A percentile compares a stretch with the other conserved stretches of the same genome.
These are phyloP conservation scores for Acanthamoeba sp. DNA, from an alignment of 208 protist species.

Conservation along the genomic window DNA sequence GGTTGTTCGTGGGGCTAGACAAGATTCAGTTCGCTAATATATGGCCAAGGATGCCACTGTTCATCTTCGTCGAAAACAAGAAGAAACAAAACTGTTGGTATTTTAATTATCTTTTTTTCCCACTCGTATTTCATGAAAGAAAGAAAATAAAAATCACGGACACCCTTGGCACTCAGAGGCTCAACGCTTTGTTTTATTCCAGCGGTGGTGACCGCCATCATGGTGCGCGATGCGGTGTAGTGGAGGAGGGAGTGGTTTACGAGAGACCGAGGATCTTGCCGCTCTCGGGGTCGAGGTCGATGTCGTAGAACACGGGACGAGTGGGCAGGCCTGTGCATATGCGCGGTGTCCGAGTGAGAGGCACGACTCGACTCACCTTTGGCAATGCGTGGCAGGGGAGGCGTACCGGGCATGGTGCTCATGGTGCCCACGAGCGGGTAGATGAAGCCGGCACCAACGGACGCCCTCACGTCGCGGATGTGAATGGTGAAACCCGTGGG, in stretches of 20 bases:
- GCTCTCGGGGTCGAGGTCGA: constrained; percentile 94
- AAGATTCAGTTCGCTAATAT: no score
- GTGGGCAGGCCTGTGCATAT: constrained; percentile 91
- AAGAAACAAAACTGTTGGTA: no score
- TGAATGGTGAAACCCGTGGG: constrained; percentile 93
- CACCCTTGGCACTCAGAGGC: no score
- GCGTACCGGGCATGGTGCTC: constrained; percentile 79
- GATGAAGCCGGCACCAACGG: constrained; percentile 96
- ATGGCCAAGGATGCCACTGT: no score
- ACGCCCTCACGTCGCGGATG: constrained; percentile 95
- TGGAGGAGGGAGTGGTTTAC: constrained; percentile 56
- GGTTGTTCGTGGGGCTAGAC: no score
- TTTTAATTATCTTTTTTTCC: no score
- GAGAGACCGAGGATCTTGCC: constrained; percentile 71
- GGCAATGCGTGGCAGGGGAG: neutral
- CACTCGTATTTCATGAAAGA: no score
- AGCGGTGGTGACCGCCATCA: no score
- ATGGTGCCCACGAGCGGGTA: constrained; percentile 94
- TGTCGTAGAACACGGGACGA: constrained; percentile 96
- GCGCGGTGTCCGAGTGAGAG: neutral
- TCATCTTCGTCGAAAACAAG: no score
- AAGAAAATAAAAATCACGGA: no score
- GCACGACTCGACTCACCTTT: neutral
- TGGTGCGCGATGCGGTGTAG: no score
- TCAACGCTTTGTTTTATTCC: no score